Conservation (phyloP, 129 eudicot species). For the Oenanthe sinensis region DNA sequence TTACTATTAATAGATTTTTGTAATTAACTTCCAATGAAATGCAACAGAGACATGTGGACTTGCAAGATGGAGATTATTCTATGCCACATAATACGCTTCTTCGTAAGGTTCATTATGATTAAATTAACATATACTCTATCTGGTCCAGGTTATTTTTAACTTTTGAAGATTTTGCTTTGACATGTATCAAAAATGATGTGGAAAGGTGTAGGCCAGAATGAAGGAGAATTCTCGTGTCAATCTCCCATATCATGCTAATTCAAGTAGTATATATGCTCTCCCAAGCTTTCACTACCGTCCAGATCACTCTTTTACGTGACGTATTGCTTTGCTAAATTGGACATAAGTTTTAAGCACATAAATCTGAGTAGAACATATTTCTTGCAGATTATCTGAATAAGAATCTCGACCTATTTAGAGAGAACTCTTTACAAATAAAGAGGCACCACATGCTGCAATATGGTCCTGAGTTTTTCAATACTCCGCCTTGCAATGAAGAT, state of each 20-base stretch:
- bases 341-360: background rate
- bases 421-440: too few species aligned
- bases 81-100: conserved; percentile 36
- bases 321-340: background rate
- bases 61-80: conserved; percentile 47
- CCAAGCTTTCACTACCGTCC: background rate
- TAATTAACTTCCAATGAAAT: conserved; percentile 12
- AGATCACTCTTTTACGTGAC: background rate
- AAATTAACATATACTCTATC: background rate
- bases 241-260: conserved; percentile 36
- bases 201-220: conserved; percentile 38
- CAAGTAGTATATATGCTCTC: conserved; percentile 27
- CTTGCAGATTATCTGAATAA: conserved; percentile 45
- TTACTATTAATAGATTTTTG: background rate
- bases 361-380: conserved; percentile 14
- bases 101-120: conserved; percentile 16
- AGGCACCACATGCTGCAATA: conserved; percentile 76
- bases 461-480: conserved; percentile 39
- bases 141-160: conserved; percentile 3
- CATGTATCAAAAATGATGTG: conserved; percentile 37
- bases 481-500: conserved; percentile 41
- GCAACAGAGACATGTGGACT: conserved; percentile 58
- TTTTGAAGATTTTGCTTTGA: conserved; percentile 9
- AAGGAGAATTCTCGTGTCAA: conserved; percentile 46
- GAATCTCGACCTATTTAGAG: conserved; percentile 33